These are phyloP conservation scores for Capsicum pubescens DNA, from an alignment of 257 asterid species.

Conservation along the genomic window DNA sequence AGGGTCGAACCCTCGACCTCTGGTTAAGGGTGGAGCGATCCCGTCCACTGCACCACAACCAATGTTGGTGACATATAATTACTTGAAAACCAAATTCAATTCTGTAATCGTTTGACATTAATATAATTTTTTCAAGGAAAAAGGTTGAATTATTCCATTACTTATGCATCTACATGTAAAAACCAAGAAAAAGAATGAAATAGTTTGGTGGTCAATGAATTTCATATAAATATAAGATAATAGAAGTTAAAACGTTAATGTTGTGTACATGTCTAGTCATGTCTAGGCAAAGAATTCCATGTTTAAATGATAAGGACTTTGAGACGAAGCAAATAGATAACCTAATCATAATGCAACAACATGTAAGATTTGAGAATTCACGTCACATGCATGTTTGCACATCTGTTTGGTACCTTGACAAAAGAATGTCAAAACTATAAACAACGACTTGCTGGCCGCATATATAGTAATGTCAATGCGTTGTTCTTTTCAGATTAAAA, in stretches of 20 bases:
- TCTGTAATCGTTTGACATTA: neutral
- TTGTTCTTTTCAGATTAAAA: conserved; percentile 25
- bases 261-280: no score
- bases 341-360: conserved; percentile 38
- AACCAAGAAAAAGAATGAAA: neutral
- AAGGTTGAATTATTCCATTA: neutral
- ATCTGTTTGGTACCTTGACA: conserved; percentile 40
- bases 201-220: neutral
- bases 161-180: neutral
- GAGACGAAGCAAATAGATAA: conserved; percentile 37
- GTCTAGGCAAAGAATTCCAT: conserved; percentile 42
- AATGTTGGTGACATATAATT: neutral
- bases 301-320: conserved; percentile 35
- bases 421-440: conserved; percentile 45
- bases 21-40: no score
- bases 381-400: conserved; percentile 51
- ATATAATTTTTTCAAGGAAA: neutral
- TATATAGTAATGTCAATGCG: neutral
- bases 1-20: no score
- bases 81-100: neutral
- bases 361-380: conserved; percentile 31
- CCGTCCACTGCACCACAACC: no score
- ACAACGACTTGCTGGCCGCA: conserved; percentile 27
- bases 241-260: no score
- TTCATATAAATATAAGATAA: neutral